phyloP scores from a whole-genome alignment of 129 eudicot species.

The carrot (Daucus carota) region DNA sequence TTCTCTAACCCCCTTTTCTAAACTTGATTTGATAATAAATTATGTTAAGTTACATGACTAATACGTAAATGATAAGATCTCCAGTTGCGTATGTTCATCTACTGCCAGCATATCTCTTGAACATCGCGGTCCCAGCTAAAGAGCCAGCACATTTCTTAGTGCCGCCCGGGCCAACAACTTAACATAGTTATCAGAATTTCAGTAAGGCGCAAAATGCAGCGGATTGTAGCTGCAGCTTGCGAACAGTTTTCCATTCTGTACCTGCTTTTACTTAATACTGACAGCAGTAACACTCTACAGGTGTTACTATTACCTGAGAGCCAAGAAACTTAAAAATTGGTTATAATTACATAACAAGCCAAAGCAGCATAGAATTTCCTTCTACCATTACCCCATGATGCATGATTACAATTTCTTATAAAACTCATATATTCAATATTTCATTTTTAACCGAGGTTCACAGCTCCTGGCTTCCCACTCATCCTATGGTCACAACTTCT shows the following conservation, averaged over 20 bases:
- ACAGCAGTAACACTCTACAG: background rate
- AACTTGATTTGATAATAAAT: too few species aligned
- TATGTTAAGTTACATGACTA: too few species aligned
- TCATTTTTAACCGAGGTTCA: too few species aligned
- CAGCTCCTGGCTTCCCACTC: background rate
- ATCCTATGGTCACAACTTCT: background rate
- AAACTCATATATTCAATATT: background rate
- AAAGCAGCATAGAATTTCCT: too few species aligned
- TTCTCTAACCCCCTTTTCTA: too few species aligned
- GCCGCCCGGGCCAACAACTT: too few species aligned
- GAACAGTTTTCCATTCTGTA: background rate
- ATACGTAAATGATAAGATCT: background rate
- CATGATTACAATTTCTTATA: too few species aligned
- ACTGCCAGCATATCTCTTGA: background rate
- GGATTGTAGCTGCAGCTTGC: background rate
- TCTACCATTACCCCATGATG: background rate
- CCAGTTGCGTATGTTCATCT: background rate
- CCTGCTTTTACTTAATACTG: background rate
- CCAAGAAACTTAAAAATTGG: background rate
- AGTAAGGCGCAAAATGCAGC: background rate
- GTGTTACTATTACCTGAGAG: background rate
- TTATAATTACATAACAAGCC: background rate
- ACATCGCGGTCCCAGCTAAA: background rate
- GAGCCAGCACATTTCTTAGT: too few species aligned
- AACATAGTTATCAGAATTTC: background rate